Evolutionary conservation across 768 basidiomycete genomes (phyloP).

Genomic region (Leccinum sublutescens): DNA sequence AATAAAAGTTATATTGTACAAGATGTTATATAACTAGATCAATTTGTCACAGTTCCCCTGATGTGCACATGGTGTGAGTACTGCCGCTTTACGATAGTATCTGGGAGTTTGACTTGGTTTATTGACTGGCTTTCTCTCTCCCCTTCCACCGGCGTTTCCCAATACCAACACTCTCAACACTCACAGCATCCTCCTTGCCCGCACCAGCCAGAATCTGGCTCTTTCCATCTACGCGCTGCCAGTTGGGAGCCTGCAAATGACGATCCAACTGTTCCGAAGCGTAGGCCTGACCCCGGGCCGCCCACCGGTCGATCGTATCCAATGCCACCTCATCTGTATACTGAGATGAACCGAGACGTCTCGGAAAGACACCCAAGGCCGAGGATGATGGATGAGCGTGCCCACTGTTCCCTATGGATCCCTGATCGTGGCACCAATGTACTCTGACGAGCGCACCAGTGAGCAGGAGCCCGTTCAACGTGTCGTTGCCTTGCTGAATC

Average conservation of each 20-base stretch:
- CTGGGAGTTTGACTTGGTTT: too few species aligned
- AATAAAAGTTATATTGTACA: too few species aligned
- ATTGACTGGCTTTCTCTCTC: conserved; percentile 8
- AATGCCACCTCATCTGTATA: conserved; percentile 33
- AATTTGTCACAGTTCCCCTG: too few species aligned
- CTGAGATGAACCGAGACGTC: conserved; percentile 36
- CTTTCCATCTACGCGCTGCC: conserved; percentile 59
- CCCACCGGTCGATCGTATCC: conserved; percentile 35
- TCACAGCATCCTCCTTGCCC: conserved; percentile 29
- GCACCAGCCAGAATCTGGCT: conserved; percentile 27
- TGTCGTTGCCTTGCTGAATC: conserved; percentile 15
- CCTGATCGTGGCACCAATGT: conserved; percentile 46
- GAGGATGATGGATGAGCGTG: conserved; percentile 32
- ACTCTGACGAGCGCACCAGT: conserved; percentile 61
- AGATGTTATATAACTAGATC: too few species aligned
- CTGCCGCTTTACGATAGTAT: too few species aligned
- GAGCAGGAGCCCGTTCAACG: conserved; percentile 20
- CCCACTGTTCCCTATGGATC: conserved; percentile 40
- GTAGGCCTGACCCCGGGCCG: conserved; percentile 35
- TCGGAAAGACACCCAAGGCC: conserved; percentile 25
- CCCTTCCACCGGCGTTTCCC: conserved; percentile 22
- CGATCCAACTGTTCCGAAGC: conserved; percentile 36
- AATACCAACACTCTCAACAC: conserved; percentile 31
- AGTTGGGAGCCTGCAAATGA: conserved; percentile 49
- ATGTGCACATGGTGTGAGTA: too few species aligned